phyloP scores from a whole-genome alignment of 805 yeast species.

The Diddensiella transvaalensis region DNA sequence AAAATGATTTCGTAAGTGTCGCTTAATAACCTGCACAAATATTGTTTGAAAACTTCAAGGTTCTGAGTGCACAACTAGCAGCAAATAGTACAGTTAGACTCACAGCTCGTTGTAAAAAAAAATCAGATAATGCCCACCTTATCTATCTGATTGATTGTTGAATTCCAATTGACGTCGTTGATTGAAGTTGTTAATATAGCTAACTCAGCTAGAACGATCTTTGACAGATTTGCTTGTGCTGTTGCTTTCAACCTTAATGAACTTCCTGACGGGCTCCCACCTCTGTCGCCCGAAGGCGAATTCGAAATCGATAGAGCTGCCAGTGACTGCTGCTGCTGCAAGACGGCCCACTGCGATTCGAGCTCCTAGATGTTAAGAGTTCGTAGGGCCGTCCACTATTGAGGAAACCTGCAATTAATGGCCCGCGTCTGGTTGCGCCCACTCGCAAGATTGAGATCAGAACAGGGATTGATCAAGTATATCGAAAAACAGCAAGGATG shows the following conservation, averaged over 20 bases:
- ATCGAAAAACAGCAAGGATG: no score
- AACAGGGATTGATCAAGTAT: no score
- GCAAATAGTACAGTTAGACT: background rate
- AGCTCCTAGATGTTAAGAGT: background rate
- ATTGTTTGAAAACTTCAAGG: background rate
- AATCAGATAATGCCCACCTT: slow-evolving; percentile 31
- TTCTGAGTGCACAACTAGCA: background rate
- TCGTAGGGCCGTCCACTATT: slow-evolving; percentile 2
- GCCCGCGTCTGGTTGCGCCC: no score
- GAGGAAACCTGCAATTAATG: no score
- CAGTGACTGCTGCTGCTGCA: background rate
- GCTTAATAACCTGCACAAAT: background rate
- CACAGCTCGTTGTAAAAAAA: no score
- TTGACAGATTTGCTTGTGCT: slow-evolving; percentile 7
- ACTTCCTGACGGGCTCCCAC: background rate
- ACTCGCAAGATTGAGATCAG: no score
- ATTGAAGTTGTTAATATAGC: slow-evolving; percentile 48
- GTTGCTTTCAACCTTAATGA: background rate
- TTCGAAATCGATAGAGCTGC: background rate
- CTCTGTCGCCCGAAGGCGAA: slow-evolving; percentile 4
- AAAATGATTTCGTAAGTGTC: background rate
- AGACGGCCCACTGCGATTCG: background rate
- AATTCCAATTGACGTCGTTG: slow-evolving; percentile 39
- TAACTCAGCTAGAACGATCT: slow-evolving; percentile 50
- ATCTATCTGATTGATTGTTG: slow-evolving; percentile 44